Evolutionary conservation across 176 grass and related monocot species (phyloP).

Genomic region (Zoysia japonica): DNA sequence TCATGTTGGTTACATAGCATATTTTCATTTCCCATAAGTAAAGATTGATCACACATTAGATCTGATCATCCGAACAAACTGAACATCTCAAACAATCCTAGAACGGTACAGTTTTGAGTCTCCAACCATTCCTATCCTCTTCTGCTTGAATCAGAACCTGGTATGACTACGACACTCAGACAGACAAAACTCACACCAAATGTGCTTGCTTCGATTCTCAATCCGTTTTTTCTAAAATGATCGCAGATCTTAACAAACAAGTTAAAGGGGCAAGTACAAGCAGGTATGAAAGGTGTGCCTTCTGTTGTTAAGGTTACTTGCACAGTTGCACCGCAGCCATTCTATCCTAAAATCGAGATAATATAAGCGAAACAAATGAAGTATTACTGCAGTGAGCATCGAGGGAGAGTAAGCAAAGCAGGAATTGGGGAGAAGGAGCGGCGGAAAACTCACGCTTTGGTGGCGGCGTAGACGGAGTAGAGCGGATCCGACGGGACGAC

Average conservation of each 20-base stretch:
- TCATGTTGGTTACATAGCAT: neutral
- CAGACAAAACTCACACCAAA: conserved; percentile 27
- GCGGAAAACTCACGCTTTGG: conserved; percentile 63
- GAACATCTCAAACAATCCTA: conserved; percentile 8
- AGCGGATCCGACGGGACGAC: conserved; percentile 79
- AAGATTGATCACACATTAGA: conserved; percentile 12
- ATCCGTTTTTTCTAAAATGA: conserved; percentile 6
- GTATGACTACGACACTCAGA: neutral
- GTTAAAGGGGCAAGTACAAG: conserved; percentile 19
- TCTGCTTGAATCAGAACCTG: conserved; percentile 24
- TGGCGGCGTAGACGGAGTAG: conserved; percentile 83
- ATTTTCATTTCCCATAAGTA: neutral
- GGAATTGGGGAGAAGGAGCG: neutral
- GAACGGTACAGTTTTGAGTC: neutral
- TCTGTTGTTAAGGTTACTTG: conserved; percentile 5
- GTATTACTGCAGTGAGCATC: neutral
- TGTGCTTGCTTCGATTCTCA: conserved; percentile 14
- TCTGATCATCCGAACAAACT: conserved; percentile 10
- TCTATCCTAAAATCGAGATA: neutral
- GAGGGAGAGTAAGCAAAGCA: neutral
- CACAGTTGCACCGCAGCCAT: neutral
- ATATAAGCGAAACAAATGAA: neutral
- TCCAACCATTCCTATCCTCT: conserved; percentile 19
- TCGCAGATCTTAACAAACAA: conserved; percentile 32
- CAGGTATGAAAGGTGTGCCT: conserved; percentile 21